These are phyloP conservation scores for Fonsecaea erecta DNA, from an alignment of 2,329 filamentous ascomycete species.

Conservation along the genomic window DNA sequence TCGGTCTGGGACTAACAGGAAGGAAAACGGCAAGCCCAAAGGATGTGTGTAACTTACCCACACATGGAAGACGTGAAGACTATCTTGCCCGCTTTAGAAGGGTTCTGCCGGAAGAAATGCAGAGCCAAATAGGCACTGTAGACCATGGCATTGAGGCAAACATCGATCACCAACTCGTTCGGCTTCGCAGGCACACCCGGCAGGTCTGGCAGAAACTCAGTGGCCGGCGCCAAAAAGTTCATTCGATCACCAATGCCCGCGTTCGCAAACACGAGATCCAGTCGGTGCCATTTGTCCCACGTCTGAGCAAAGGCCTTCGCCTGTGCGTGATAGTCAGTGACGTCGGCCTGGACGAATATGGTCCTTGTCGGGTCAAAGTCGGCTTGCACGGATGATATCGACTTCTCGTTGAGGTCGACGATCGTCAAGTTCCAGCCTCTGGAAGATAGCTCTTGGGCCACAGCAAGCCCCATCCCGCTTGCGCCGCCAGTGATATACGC, in stretches of 20 bases:
- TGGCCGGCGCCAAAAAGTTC: slow-evolving; percentile 5
- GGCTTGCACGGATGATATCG: slow-evolving; percentile 10
- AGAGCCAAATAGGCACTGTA: slow-evolving; percentile 18
- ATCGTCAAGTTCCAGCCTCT: slow-evolving; percentile 17
- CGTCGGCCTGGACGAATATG: slow-evolving; percentile 12
- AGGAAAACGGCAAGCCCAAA: background rate
- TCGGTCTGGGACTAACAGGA: background rate
- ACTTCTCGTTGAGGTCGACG: slow-evolving; percentile 10
- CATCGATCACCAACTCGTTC: slow-evolving; percentile 17
- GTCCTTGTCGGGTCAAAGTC: slow-evolving; percentile 1
- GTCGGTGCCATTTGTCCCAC: slow-evolving; percentile 12
- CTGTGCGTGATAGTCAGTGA: slow-evolving; percentile 16
- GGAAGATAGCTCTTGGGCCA: slow-evolving; percentile 9
- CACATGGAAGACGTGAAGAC: slow-evolving; percentile 18
- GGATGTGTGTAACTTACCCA: background rate
- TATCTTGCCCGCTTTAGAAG: slow-evolving; percentile 18
- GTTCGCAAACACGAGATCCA: slow-evolving; percentile 16
- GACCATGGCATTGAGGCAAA: slow-evolving; percentile 20
- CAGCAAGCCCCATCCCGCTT: slow-evolving; percentile 12
- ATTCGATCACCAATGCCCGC: slow-evolving; percentile 17
- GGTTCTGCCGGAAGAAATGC: slow-evolving; percentile 17
- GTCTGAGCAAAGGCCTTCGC: slow-evolving; percentile 11
- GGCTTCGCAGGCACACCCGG: slow-evolving; percentile 8
- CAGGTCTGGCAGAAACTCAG: background rate
- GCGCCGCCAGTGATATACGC: slow-evolving; percentile 15